Percentiles rank a stretch among this genome's conserved stretches.
Conservation (phyloP, 768 basidiomycete species). For the Pulveroboletus sp. region DNA sequence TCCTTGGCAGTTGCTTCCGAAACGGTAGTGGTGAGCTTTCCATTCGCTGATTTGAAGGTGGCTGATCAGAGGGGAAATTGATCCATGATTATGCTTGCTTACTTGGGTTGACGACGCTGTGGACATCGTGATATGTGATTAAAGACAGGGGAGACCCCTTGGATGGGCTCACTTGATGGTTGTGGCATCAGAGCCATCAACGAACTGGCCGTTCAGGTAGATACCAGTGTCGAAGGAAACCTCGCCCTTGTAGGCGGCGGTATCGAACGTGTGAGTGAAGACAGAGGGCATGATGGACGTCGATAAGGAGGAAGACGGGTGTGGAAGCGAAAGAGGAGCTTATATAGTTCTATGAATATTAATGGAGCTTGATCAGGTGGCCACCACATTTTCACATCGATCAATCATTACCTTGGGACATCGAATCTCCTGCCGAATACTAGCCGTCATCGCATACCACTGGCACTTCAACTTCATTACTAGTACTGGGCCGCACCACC, state of each 20-base stretch:
- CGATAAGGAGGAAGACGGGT: background rate
- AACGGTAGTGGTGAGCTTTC: conserved; percentile 57
- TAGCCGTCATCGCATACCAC: too few relatives aligned
- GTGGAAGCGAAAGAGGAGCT: background rate
- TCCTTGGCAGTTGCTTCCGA: conserved; percentile 61
- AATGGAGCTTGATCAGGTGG: background rate
- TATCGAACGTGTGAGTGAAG: conserved; percentile 52
- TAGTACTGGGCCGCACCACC: too few relatives aligned
- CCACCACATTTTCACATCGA: background rate
- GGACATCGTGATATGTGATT: background rate
- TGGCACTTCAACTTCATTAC: too few relatives aligned
- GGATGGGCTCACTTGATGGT: conserved; percentile 63
- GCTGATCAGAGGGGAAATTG: background rate
- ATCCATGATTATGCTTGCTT: conserved; percentile 10
- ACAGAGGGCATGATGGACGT: conserved; percentile 37
- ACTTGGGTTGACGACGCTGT: conserved; percentile 60
- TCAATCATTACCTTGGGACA: too few relatives aligned
- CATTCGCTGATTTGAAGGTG: conserved; percentile 48
- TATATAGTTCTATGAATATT: conserved; percentile 13
- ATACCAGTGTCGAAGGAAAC: conserved; percentile 59
- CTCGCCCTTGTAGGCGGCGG: conserved; percentile 55
- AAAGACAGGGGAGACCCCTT: background rate
- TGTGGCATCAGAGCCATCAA: conserved; percentile 51
- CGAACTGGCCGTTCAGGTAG: conserved; percentile 70
- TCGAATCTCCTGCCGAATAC: too few relatives aligned